Percentiles rank a stretch among this genome's conserved stretches.
phyloP scores from a whole-genome alignment of 1,139 yeast genomes.

The Wickerhamiella infanticola region DNA sequence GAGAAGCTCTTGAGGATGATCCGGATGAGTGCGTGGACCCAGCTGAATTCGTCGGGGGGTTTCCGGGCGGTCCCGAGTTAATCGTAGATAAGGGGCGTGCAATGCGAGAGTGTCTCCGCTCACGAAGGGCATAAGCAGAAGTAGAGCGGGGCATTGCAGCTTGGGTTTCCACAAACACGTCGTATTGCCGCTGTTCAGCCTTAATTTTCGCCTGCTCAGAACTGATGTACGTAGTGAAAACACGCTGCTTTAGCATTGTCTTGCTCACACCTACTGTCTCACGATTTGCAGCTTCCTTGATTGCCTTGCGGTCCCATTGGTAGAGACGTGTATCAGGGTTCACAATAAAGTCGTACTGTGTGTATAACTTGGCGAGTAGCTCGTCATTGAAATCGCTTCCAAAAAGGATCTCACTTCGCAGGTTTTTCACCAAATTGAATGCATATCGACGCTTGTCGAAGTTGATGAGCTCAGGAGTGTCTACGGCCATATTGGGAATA shows the following conservation, averaged over 20 bases:
- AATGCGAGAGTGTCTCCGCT: conserved; percentile 4
- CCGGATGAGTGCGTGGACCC: not conserved
- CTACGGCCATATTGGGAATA: conserved; percentile 50
- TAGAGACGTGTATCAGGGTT: conserved; percentile 20
- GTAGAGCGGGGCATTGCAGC: conserved; percentile 4
- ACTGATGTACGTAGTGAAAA: conserved; percentile 32
- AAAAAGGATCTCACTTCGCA: conserved; percentile 16
- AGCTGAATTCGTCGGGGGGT: not conserved
- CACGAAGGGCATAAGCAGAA: conserved; percentile 2
- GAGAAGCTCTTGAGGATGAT: not conserved
- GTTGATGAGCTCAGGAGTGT: conserved; percentile 41
- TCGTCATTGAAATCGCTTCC: conserved; percentile 1
- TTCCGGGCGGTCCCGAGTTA: not conserved
- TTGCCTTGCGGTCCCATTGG: conserved; percentile 19
- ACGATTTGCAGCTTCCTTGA: conserved; percentile 29
- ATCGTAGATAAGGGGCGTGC: conserved; percentile 6
- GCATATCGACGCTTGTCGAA: conserved; percentile 55
- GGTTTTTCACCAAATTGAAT: conserved; percentile 37
- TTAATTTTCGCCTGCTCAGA: conserved; percentile 37
- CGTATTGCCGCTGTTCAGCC: conserved; percentile 36
- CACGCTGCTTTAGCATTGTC: conserved; percentile 23
- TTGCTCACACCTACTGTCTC: conserved; percentile 30
- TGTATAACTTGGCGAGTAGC: conserved; percentile 3
- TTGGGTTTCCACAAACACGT: conserved; percentile 20
- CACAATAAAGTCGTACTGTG: conserved; percentile 16